Percentiles rank a stretch among this genome's conserved stretches.
Evolutionary conservation across 495 filamentous ascomycete genomes (phyloP).

Genomic region (Aspergillus diversus): DNA sequence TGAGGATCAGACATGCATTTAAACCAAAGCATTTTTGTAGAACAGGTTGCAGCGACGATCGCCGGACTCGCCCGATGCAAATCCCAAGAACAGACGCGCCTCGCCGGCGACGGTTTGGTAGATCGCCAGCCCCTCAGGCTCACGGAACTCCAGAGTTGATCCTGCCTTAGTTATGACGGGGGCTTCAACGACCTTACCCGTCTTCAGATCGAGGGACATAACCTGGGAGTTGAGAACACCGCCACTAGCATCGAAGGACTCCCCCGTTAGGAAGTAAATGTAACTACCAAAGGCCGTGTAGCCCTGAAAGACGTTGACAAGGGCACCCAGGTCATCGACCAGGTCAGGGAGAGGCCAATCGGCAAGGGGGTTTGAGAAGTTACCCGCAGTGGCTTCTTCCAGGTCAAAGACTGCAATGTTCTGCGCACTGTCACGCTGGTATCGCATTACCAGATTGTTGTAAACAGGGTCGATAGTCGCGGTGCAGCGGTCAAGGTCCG

Average conservation of each 20-base stretch:
- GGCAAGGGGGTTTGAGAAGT: conserved; percentile 20
- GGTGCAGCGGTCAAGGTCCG: conserved; percentile 8
- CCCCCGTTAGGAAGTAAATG: conserved; percentile 23
- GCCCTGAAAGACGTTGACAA: conserved; percentile 19
- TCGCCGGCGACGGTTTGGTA: conserved; percentile 25
- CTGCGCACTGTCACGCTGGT: conserved; percentile 16
- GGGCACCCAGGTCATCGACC: neutral
- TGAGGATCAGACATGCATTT: neutral
- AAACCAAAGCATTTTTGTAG: conserved; percentile 24
- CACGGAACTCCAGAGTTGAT: conserved; percentile 24
- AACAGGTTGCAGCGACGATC: conserved; percentile 29
- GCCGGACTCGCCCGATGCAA: conserved; percentile 25
- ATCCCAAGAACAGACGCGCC: conserved; percentile 28
- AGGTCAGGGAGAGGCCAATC: conserved; percentile 15
- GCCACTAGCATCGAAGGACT: conserved; percentile 17
- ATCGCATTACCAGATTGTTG: conserved; percentile 23
- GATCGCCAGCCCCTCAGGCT: conserved; percentile 30
- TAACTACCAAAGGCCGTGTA: conserved; percentile 24
- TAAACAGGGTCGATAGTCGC: conserved; percentile 25
- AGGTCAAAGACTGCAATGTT: conserved; percentile 23
- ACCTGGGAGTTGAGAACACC: conserved; percentile 54
- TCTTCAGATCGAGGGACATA: conserved; percentile 33
- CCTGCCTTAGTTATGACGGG: conserved; percentile 23
- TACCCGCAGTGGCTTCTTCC: conserved; percentile 19
- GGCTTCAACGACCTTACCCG: conserved; percentile 20